Evolutionary conservation across 108 stramenopile genomes (phyloP).

Genomic region (Halocafeteria seosinensis): DNA sequence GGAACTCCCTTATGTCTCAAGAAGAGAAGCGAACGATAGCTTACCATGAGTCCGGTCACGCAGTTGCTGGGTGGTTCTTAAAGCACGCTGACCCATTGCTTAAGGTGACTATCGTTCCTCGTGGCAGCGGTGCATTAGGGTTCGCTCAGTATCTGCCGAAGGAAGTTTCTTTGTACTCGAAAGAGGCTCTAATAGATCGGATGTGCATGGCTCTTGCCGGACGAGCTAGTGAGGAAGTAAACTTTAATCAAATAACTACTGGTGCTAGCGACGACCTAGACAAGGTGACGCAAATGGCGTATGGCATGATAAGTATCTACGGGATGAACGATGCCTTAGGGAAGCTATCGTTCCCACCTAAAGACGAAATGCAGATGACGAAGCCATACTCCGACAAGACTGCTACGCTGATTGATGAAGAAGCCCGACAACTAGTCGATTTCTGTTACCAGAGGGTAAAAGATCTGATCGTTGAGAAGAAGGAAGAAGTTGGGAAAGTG

Average conservation of each 20-base stretch:
- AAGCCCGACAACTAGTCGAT: conserved; percentile 70
- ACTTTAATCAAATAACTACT: conserved; percentile 77
- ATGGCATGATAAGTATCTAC: conserved; percentile 71
- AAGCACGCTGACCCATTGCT: conserved; percentile 83
- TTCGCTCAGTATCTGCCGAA: conserved; percentile 90
- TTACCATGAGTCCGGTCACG: conserved; percentile 93
- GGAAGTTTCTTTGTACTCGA: conserved; percentile 56
- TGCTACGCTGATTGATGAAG: conserved; percentile 83
- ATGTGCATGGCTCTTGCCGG: conserved; percentile 90
- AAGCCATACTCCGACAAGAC: conserved; percentile 79
- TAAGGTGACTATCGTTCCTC: conserved; percentile 87
- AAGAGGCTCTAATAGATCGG: conserved; percentile 78
- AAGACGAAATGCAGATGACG: conserved; percentile 41
- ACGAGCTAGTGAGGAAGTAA: conserved; percentile 74
- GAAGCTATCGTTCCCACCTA: conserved; percentile 69
- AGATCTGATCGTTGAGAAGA: conserved; percentile 50
- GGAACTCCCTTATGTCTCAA: conserved; percentile 67
- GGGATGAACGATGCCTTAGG: conserved; percentile 85
- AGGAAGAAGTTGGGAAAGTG: conserved; percentile 53
- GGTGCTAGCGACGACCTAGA: conserved; percentile 81
- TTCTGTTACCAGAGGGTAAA: conserved; percentile 63
- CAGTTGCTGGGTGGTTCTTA: conserved; percentile 78
- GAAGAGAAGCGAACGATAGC: conserved; percentile 74
- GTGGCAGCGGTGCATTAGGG: conserved; percentile 68
- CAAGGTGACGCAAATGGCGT: conserved; percentile 76